Base-by-base conservation (phyloP, 2,329 filamentous ascomycete species). In the Fusarium subtropicale region DNA sequence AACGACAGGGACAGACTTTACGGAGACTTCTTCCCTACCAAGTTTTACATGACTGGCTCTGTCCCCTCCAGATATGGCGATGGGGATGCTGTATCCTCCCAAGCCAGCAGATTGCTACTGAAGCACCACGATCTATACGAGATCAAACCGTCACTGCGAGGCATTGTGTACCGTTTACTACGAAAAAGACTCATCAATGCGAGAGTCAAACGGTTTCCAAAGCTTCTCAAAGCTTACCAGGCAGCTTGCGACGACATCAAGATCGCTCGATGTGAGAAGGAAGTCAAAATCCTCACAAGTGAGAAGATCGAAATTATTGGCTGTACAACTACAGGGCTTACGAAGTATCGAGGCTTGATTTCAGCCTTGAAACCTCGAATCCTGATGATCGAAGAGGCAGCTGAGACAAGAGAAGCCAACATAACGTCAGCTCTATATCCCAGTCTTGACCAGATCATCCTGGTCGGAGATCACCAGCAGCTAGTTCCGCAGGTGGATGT, bases 391-490 rank as follows among this genome's bases (percentile, higher is more conserved):
- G 91, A 96, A 81, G 91, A 96, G 79, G 91, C 92, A 1, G 93
- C 92, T 0, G 92, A 97, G 75, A 91, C 90, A 0, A 85, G 90
- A 8, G 91, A 92, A 75, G 87, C 88, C 9, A 86, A 85, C 51
- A 84, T 88, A 38, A 78, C 82, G 1, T 85, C 85, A 1, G 85
- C 84, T 0, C 71, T 87, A 10, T 84, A 85, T 38, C 81, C 81
- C 4, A 84, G 81, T 2, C 74, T 88, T 3, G 81, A 88, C 47
- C 86, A 88, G 57, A 78, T 88, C 1, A 81, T 88, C 7, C 78
- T 88, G 1, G 82, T 97, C 0, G 93, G 93, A 1, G 93, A 97
- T 74, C 93, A 97, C 71, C 87, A 92, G 77, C 93, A 97, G 74
- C 82, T 97, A 3, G 87, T 89, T 12, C 92, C 90, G 0, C 87